Evolutionary conservation across 1,284 basidiomycete genomes (phyloP), one percentile per base, ranked within the genome.

Genomic region (Tilletia setariae): DNA sequence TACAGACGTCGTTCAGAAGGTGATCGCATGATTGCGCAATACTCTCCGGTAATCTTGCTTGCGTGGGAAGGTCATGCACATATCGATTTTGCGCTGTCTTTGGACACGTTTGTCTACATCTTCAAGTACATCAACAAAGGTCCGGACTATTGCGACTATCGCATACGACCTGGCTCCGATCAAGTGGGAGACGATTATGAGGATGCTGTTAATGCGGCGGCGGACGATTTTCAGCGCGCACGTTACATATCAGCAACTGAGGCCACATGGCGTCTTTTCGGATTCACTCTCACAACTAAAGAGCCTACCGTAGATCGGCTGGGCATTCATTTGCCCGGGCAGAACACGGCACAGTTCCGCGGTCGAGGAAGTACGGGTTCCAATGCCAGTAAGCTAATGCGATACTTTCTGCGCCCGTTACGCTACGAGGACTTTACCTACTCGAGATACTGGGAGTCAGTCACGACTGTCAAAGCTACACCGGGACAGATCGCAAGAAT

Each of bases 11-110:
- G 47, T 4, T 7, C 6, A 8, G 47, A 49, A 23, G 47, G 19
- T 23, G 47, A 49, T 49, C 47, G 47, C 47, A 49, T 49, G 47
- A 49, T 49, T 19, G 47, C 47, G 16, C 19, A 16, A 49, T 49
- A 49, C 19, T 49, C 47, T 8, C 47, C 47, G 7, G 47, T 23
- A 7, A 16, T 49, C 6, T 23, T 49, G 19, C 16, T 49, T 49
- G 47, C 16, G 19, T n/a, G 7, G 47, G n/a, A n/a, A n/a, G n/a
- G n/a, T n/a, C n/a, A n/a, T n/a, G n/a, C n/a, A n/a, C n/a, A n/a
- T n/a, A n/a, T 49, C 6, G 47, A 49, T 19, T n/a, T 49, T 6
- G 47, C 19, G 19, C 19, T 49, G 47, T 49, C 47, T n/a, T 16
- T 23, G 6, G 19, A 49, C 47, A 49, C 47, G 4, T 49, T 49